phyloP scores from a whole-genome alignment of 1,284 basidiomycete species.

The Papiliotrema flavescens region DNA sequence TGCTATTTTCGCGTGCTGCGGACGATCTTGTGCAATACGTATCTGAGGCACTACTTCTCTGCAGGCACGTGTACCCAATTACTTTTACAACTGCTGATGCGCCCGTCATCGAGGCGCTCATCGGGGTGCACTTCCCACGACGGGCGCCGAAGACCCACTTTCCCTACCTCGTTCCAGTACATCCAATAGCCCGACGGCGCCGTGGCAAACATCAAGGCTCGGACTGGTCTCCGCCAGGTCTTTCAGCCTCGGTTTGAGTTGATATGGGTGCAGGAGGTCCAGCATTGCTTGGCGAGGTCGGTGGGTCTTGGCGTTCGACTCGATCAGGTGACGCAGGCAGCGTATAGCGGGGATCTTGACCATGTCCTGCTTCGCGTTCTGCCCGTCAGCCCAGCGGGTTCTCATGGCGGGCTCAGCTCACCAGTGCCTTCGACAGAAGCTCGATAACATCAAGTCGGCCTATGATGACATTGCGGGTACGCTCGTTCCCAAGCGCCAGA shows the following conservation, averaged over 20 bases:
- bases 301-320: slow-evolving; percentile 31
- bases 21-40: too few relatives aligned
- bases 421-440: slow-evolving; percentile 31
- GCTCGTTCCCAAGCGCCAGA: slow-evolving; percentile 42
- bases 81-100: background rate
- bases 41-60: too few relatives aligned
- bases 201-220: slow-evolving; percentile 26
- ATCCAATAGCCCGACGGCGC: slow-evolving; percentile 26
- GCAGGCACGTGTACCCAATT: background rate
- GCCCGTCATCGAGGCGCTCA: background rate
- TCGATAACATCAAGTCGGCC: slow-evolving; percentile 32
- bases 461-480: slow-evolving; percentile 27
- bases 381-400: background rate
- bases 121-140: background rate
- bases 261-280: slow-evolving; percentile 41
- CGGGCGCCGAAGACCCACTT: background rate
- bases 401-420: slow-evolving; percentile 13
- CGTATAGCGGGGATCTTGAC: slow-evolving; percentile 40
- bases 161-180: slow-evolving; percentile 28
- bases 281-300: slow-evolving; percentile 36
- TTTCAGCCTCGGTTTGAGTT: slow-evolving; percentile 28
- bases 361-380: slow-evolving; percentile 23
- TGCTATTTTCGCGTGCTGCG: too few relatives aligned
- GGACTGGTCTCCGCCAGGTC: slow-evolving; percentile 26
- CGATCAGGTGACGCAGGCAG: slow-evolving; percentile 40